Conservation (phyloP, 2,329 filamentous ascomycete species). For the Botrytis paeoniae region DNA sequence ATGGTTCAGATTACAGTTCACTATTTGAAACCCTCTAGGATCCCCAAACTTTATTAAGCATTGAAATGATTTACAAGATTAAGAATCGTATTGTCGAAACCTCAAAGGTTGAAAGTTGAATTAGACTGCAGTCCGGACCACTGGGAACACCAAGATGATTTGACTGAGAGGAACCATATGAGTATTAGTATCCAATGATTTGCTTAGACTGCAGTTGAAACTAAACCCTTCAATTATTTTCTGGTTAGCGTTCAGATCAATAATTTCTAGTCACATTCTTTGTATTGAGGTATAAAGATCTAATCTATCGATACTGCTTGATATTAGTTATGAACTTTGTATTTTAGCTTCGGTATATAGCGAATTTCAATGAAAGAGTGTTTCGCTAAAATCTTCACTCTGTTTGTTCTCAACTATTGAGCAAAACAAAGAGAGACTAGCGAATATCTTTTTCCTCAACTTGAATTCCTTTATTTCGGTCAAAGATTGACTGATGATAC, state of each 20-base stretch:
- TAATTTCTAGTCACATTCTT: neutral
- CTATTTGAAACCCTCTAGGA: neutral
- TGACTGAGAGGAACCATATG: neutral
- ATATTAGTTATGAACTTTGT: neutral
- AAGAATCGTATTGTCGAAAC: neutral
- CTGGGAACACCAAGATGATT: neutral
- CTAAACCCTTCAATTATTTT: neutral
- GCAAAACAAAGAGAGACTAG: neutral
- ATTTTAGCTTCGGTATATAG: neutral
- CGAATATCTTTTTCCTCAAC: neutral
- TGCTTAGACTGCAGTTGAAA: neutral
- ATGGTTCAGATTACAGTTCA: neutral
- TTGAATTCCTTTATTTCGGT: neutral
- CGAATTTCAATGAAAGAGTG: neutral
- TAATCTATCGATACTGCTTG: neutral
- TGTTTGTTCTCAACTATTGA: neutral
- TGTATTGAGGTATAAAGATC: neutral
- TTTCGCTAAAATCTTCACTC: neutral
- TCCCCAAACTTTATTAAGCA: too few species aligned
- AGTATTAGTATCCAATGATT: neutral
- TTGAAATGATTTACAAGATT: neutral
- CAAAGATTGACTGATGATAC: neutral
- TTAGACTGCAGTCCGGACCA: neutral
- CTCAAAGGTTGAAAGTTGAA: neutral
- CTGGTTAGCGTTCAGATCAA: neutral